Conservation (phyloP, 2,329 filamentous ascomycete species). For the Drechslerella stenobrocha region DNA sequence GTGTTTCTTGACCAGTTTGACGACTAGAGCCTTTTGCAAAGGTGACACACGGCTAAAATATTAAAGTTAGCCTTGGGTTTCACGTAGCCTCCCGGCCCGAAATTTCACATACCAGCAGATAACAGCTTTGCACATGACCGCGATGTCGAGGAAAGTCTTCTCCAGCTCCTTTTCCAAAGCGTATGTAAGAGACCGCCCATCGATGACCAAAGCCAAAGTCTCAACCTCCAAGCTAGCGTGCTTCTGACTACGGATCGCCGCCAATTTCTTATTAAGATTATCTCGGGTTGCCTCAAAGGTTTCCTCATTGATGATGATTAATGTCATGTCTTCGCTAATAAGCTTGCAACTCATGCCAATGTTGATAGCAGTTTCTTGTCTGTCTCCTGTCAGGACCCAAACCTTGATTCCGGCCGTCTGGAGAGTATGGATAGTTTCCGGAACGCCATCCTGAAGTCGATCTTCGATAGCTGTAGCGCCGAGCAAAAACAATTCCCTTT, state of each 20-base stretch:
- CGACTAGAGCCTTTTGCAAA: slow-evolving; percentile 92
- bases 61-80: slow-evolving; percentile 26
- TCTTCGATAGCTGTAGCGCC: slow-evolving; percentile 98
- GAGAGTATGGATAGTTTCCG: slow-evolving; percentile 95
- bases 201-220: slow-evolving; percentile 86
- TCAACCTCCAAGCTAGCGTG: slow-evolving; percentile 77
- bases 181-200: slow-evolving; percentile 91
- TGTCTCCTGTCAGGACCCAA: slow-evolving; percentile 95
- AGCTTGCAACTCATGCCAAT: slow-evolving; percentile 99
- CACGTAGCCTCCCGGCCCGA: neutral
- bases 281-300: slow-evolving; percentile 74
- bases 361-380: slow-evolving; percentile 98
- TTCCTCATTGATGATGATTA: slow-evolving; percentile 95
- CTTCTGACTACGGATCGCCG: slow-evolving; percentile 82
- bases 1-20: slow-evolving; percentile 96
- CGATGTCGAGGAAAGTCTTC: slow-evolving; percentile 87
- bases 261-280: slow-evolving; percentile 89
- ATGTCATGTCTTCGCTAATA: slow-evolving; percentile 97
- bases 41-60: slow-evolving; percentile 80
- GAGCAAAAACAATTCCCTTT: slow-evolving; percentile 85
- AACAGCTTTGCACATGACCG: slow-evolving; percentile 96
- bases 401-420: slow-evolving; percentile 98
- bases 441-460: slow-evolving; percentile 92
- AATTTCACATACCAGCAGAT: slow-evolving; percentile 73
- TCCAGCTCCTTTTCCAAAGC: slow-evolving; percentile 93